Evolutionary conservation across 108 stramenopile species (phyloP), one percentile per base, ranked within the genome.

Genomic region (Nannochloropsis gaditana): DNA sequence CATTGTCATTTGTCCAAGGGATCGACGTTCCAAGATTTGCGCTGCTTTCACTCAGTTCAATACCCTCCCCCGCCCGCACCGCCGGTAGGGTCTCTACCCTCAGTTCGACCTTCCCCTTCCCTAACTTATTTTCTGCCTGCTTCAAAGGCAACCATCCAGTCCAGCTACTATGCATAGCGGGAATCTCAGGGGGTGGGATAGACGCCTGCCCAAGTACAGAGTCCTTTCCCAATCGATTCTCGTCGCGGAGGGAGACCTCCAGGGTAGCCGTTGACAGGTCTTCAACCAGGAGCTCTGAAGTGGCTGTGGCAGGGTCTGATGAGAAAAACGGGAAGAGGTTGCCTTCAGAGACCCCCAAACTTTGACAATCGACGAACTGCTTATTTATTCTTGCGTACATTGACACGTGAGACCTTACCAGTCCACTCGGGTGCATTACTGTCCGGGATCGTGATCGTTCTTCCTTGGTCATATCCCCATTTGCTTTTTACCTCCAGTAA

Each of bases 391-490:
- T 31, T 31, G 31, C 0, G 31, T 31, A 1, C 31, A 50, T 73
- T 73, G 15, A n/a, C 6, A 73, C 6, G n/a, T n/a, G 0, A 73
- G n/a, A 73, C 59, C 2, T n/a, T 73, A 73, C 59, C 59, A n/a
- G 59, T 73, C 59, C 59, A 73, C 59, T 73, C 59, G 59, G 59
- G 59, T 2, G 59, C 59, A 8, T 73, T n/a, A n/a, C 19, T n/a
- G 59, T 73, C 59, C 59, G 4, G 15, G 6, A 73, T 73, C 19
- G 59, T 3, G n/a, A n/a, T n/a, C 4, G 59, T 73, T n/a, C 59
- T 73, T 73, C 59, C 59, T n/a, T 73, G 59, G 59, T 73, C 59
- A 73, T 73, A 73, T 2, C 59, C 59, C 59, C 59, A 73, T n/a
- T n/a, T 15, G n/a, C 19, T n/a, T n/a, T 73, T 73, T 15, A 73